Conservation (phyloP, 352 stramenopile species). For the Phytopythium litorale region DNA sequence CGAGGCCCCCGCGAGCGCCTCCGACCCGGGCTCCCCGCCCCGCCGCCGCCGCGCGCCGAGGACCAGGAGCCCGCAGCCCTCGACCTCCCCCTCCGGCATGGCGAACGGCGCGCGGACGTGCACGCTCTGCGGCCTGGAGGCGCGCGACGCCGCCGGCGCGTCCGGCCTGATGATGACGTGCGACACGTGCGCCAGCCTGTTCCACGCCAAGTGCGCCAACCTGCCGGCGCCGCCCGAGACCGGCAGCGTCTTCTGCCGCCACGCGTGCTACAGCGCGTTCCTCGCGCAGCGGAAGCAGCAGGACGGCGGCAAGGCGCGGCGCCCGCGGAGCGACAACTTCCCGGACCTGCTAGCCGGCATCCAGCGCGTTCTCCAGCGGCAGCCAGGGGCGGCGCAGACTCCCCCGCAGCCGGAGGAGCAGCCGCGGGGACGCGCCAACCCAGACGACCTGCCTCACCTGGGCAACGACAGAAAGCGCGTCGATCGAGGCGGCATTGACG, state of each 20-base stretch:
- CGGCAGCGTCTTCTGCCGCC: constrained; percentile 62
- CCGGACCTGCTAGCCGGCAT: constrained; percentile 41
- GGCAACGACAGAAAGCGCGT: neutral
- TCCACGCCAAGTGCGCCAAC: constrained; percentile 65
- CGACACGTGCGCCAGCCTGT: constrained; percentile 41
- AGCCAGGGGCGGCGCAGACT: neutral
- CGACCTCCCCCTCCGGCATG: neutral
- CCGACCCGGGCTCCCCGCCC: neutral
- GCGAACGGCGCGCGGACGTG: constrained; percentile 8
- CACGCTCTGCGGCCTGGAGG: constrained; percentile 23
- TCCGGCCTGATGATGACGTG: constrained; percentile 44
- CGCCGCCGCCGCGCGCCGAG: neutral
- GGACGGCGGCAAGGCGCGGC: constrained; percentile 7
- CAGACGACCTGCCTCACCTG: neutral
- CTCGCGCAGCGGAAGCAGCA: constrained; percentile 27
- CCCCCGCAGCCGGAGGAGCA: constrained; percentile 16
- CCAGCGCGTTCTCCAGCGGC: constrained; percentile 32
- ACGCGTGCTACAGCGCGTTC: constrained; percentile 55
- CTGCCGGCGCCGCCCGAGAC: constrained; percentile 58
- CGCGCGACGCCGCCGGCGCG: constrained; percentile 2
- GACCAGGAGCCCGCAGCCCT: neutral
- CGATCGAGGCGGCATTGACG: neutral
- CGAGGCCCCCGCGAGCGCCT: constrained; percentile 6
- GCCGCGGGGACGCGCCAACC: neutral
- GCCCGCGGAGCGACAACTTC: constrained; percentile 34